Base-by-base conservation (phyloP, 2,329 filamentous ascomycete genomes). In the Pseudogymnoascus pannorum region DNA sequence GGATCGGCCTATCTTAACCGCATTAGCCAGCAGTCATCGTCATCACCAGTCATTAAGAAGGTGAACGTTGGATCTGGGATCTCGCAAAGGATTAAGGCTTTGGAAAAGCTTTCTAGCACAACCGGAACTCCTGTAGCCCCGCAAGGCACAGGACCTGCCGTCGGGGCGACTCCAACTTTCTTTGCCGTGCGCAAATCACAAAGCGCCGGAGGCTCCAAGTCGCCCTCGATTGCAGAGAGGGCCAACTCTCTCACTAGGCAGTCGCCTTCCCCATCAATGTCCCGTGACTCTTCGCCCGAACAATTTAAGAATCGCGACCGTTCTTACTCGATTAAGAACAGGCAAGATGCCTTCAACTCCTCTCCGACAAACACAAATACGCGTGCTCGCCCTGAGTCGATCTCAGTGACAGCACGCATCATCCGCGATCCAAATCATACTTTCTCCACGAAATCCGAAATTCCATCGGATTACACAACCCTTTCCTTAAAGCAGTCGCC, bases 11-110 rank as follows among this genome's bases (percentile, higher is more conserved):
- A 79, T 66, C 68, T 83, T 61, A 81, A 82, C 66, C 82, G 77
- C 63, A 75, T 82, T 57, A 83, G 81, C 64, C 82, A 84, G 67
- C 74, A 78, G 29, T 72, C 68, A 40, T 59, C 75, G n/a, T 74
- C 81, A 11, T 74, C 81, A 12, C 80, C 81, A 59, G 70, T 87
- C 58, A 77, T 81, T 3, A 91, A 89, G 72, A 95, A 92, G 72
- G 81, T 87, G 66, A 94, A 90, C 69, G 83, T 97, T 22, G 92
- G 91, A 6, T 92, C 89, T 7, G 92, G 91, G 67, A 97, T 99
- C 64, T 95, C 93, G 2, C 91, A 93, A 72, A 87, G 94, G 42
- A 97, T 97, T 73, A 95, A 96, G 74, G 92, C 92, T 5, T 79
- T 99, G 60, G 90, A 96, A 71, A 92, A 91, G 73, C 81, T 94